Percentiles rank a stretch among this genome's conserved stretches.
Evolutionary conservation across 768 basidiomycete species (phyloP).

Genomic region (Neoboletus brunneissimus): DNA sequence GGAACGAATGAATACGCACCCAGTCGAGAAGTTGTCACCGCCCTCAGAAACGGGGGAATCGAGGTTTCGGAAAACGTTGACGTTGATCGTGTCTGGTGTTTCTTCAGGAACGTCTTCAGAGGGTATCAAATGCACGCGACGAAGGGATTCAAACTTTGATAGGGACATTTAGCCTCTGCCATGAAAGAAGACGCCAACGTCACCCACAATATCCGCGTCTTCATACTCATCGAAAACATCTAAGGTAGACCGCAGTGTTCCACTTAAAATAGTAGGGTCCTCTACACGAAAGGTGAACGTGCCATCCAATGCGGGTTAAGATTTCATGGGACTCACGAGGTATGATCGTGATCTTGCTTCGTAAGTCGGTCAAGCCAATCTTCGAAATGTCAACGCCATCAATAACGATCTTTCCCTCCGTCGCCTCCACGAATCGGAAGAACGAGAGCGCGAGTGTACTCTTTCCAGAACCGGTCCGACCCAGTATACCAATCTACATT

Average conservation of each 20-base stretch:
- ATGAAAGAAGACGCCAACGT: background rate
- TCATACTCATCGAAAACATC: slow-evolving; percentile 87
- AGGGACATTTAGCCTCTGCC: background rate
- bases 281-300: slow-evolving; percentile 40
- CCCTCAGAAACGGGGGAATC: slow-evolving; percentile 78
- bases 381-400: slow-evolving; percentile 78
- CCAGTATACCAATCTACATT: slow-evolving; percentile 62
- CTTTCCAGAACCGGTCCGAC: slow-evolving; percentile 72
- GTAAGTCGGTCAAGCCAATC: slow-evolving; percentile 79
- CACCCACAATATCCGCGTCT: slow-evolving; percentile 73
- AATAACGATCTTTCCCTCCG: slow-evolving; percentile 67
- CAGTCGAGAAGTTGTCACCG: slow-evolving; percentile 87
- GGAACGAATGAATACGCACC: slow-evolving; percentile 41
- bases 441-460: slow-evolving; percentile 81
- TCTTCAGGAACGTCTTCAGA: slow-evolving; percentile 45
- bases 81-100: slow-evolving; percentile 48
- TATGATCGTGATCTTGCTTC: slow-evolving; percentile 73
- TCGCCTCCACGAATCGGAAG: slow-evolving; percentile 89
- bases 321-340: slow-evolving; percentile 48
- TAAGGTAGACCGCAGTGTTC: slow-evolving; percentile 73
- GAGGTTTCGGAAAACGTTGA: slow-evolving; percentile 72
- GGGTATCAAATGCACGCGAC: slow-evolving; percentile 77
- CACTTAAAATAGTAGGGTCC: slow-evolving; percentile 87
- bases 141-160: slow-evolving; percentile 73
- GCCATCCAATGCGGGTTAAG: background rate